Conservation (phyloP, 306 rosid species). For the Oxytropis ochrocephala region DNA sequence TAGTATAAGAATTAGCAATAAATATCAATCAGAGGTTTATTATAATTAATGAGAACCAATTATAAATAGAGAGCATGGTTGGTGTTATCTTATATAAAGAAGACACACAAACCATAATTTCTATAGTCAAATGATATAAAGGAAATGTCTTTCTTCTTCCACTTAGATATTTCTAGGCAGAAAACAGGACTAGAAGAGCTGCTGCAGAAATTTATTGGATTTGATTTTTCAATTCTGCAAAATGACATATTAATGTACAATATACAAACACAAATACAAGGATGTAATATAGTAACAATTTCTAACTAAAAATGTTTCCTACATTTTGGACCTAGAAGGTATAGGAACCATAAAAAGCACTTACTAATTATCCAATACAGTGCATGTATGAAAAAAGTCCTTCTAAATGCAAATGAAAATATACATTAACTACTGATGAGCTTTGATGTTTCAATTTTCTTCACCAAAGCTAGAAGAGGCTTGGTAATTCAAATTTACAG, state of each 20-base stretch:
- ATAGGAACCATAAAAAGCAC: background rate
- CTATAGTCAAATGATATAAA: slow-evolving; percentile 59
- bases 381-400: background rate
- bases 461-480: slow-evolving; percentile 51
- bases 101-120: no score
- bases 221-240: background rate
- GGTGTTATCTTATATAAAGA: no score
- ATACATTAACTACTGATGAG: background rate
- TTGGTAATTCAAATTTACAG: background rate
- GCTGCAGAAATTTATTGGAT: slow-evolving; percentile 35
- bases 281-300: no score
- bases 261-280: no score
- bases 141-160: slow-evolving; percentile 86
- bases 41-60: no score
- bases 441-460: background rate
- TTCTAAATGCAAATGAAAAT: background rate
- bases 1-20: no score
- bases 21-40: no score
- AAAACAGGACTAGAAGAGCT: slow-evolving; percentile 53
- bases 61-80: no score
- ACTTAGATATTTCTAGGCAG: slow-evolving; percentile 68
- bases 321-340: background rate
- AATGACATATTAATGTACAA: no score
- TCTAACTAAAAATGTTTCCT: background rate
- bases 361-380: background rate